Conservation (phyloP, 2,329 filamentous ascomycete genomes). For the Botrytis elliptica region DNA sequence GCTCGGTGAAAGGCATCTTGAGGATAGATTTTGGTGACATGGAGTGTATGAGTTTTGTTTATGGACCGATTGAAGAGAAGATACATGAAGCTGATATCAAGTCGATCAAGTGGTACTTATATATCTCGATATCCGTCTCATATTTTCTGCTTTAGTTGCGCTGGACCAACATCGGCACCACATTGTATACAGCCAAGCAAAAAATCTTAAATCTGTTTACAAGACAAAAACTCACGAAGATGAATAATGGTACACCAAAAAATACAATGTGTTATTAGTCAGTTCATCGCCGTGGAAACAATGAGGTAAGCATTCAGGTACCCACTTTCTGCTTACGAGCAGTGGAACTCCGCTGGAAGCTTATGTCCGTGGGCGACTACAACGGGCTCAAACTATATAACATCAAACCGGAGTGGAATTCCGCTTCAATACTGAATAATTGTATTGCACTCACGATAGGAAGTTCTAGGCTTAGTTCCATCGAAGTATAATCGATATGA, state of each 20-base stretch:
- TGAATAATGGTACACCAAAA: background rate
- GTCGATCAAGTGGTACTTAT: background rate
- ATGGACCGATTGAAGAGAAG: background rate
- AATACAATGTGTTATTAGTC: background rate
- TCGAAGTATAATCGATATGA: background rate
- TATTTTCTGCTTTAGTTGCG: background rate
- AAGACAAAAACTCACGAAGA: background rate
- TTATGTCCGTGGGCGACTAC: background rate
- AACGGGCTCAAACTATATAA: background rate
- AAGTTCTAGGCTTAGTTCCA: background rate
- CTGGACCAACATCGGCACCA: background rate
- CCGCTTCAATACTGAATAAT: background rate
- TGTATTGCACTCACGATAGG: background rate
- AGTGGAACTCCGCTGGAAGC: background rate
- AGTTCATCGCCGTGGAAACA: background rate
- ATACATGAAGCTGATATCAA: background rate
- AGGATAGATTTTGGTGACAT: background rate
- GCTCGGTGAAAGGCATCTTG: slow-evolving; percentile 11
- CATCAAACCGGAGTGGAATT: background rate
- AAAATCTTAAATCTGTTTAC: background rate
- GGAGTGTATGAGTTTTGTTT: background rate
- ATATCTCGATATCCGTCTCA: background rate
- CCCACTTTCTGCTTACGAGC: background rate
- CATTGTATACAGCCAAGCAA: background rate
- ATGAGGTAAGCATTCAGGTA: background rate